Percentiles rank a stretch among this genome's conserved stretches.
phyloP scores from a whole-genome alignment of 768 basidiomycete genomes.

The Asterophora lycoperdoides region DNA sequence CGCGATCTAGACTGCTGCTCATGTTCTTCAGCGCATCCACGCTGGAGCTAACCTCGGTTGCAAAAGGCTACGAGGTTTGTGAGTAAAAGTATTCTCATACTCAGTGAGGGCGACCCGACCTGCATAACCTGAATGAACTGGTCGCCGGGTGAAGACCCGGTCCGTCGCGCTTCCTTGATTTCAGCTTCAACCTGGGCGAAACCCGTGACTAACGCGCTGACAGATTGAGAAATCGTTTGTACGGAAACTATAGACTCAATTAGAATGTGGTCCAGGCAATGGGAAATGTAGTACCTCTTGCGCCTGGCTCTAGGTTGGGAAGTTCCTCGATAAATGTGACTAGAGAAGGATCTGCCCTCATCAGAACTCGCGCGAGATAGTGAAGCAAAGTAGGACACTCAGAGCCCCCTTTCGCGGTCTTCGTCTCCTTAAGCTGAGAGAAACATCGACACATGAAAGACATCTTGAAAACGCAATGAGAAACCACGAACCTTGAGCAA shows the following conservation, averaged over 20 bases:
- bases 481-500: conserved; percentile 61
- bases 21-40: conserved; percentile 67
- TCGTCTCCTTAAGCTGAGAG: conserved; percentile 75
- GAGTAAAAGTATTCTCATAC: no score
- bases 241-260: conserved; percentile 57
- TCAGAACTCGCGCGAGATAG: conserved; percentile 74
- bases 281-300: conserved; percentile 51
- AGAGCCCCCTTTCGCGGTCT: conserved; percentile 59
- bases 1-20: conserved; percentile 50
- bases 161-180: conserved; percentile 38
- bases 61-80: conserved; percentile 39
- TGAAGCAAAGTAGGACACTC: conserved; percentile 89
- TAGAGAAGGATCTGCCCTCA: conserved; percentile 61
- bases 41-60: conserved; percentile 41
- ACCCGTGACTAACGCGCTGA: conserved; percentile 54
- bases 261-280: not conserved
- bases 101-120: conserved; percentile 29
- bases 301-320: conserved; percentile 78
- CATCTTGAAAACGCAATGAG: not conserved
- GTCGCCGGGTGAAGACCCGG: conserved; percentile 40
- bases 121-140: conserved; percentile 68
- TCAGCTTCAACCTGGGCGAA: conserved; percentile 55
- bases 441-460: not conserved
- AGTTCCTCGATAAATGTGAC: conserved; percentile 76
- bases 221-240: conserved; percentile 55